Conservation (phyloP, 257 asterid genomes). For the Dorcoceras hygrometricum region DNA sequence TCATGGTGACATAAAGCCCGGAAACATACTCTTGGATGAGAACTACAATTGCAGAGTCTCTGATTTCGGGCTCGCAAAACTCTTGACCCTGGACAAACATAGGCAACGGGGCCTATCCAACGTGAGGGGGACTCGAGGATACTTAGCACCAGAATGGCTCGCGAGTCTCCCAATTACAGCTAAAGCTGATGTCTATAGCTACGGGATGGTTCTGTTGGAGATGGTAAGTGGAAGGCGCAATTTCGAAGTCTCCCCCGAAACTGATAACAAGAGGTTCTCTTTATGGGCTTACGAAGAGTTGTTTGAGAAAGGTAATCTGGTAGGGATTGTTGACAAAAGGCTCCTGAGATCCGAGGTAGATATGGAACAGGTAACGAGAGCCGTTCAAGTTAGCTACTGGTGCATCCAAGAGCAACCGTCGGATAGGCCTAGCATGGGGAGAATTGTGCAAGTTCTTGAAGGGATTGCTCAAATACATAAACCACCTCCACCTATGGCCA, state of each 20-base stretch:
- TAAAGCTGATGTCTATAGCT: conserved; percentile 48
- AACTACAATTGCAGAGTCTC: conserved; percentile 40
- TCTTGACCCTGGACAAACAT: conserved; percentile 32
- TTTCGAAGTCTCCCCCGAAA: conserved; percentile 34
- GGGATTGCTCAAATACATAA: conserved; percentile 46
- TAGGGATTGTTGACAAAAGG: conserved; percentile 45
- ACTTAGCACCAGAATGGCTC: conserved; percentile 54
- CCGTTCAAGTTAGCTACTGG: conserved; percentile 65
- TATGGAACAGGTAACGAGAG: conserved; percentile 48
- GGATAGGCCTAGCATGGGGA: conserved; percentile 67
- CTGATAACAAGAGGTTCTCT: conserved; percentile 45
- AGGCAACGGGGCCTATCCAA: conserved; percentile 31
- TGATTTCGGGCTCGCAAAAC: conserved; percentile 53
- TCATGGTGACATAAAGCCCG: conserved; percentile 56
- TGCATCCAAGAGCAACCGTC: conserved; percentile 82
- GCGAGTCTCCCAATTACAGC: conserved; percentile 33
- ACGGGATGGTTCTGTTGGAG: conserved; percentile 52
- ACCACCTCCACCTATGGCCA: conserved; percentile 54
- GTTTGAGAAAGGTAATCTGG: conserved; percentile 51
- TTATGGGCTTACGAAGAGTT: conserved; percentile 70
- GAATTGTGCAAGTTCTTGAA: conserved; percentile 76
- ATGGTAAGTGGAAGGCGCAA: conserved; percentile 45
- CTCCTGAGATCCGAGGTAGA: conserved; percentile 42
- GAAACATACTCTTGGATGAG: conserved; percentile 47
- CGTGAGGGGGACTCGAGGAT: conserved; percentile 53